Base-by-base conservation (phyloP, 1,284 basidiomycete genomes). In the Irpex rosettiformis region DNA sequence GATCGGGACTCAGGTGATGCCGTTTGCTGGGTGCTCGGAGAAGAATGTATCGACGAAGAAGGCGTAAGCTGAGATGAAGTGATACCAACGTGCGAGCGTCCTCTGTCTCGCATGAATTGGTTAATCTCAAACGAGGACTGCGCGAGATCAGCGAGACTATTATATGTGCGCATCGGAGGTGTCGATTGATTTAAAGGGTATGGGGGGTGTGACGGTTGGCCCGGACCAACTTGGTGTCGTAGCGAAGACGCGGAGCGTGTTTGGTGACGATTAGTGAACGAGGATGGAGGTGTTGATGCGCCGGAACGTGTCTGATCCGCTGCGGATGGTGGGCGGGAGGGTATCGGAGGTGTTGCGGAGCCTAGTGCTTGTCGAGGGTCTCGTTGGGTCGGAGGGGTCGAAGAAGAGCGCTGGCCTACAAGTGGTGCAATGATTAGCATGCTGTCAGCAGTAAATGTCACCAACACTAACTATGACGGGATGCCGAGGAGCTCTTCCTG, bases 121-220 rank as follows among this genome's bases (percentile, higher is more conserved):
- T 49, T 49, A n/a, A 49, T 25, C 48, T 49, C 48, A 28, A 49
- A 58, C 13, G 18, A n/a, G 21, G 57, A 58, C 45, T 58, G 37
- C 7, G 57, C 57, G 18, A 58, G 47, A 45, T 58, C 53, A 8
- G 57, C 52, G 24, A 58, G 57, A 24, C 28, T 49, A 45, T 28
- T 45, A n/a, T 58, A 52, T 22, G 37, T 47, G 24, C 27, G 48
- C 48, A 49, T 10, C 5, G 25, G 40, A 25, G 48, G 42, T 8
- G 24, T 25, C 16, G 30, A 4, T 33, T n/a, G n/a, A n/a, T 7
- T 33, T 33, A 16, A 7, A 10, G 8, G 30, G 30, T 16, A 10
- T 16, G 30, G 30, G 22, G 55, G 29, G 13, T 8, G 8, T 16
- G 27, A 21, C 33, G 33, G 33, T 42, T 4, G 3, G 18, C 18